Conservation (phyloP, 257 asterid species). For the Phtheirospermum japonicum region DNA sequence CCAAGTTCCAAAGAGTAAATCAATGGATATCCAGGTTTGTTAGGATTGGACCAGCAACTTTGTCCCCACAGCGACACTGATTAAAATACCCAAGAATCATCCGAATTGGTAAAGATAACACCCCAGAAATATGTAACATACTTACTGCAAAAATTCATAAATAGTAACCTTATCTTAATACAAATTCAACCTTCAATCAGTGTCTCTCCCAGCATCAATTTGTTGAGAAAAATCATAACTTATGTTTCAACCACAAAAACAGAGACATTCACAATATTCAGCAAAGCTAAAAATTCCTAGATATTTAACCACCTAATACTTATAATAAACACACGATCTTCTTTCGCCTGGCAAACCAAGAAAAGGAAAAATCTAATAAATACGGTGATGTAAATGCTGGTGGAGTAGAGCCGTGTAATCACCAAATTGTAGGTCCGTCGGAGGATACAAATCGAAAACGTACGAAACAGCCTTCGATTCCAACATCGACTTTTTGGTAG, state of each 20-base stretch:
- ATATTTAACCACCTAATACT: neutral
- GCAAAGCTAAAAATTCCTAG: neutral
- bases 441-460: slow-evolving; percentile 56
- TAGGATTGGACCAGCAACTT: too few relatives aligned
- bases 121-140: too few relatives aligned
- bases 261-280: neutral
- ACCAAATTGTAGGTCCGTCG: slow-evolving; percentile 35
- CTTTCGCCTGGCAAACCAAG: too few relatives aligned
- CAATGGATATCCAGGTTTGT: too few relatives aligned
- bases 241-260: neutral
- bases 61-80: slow-evolving; percentile 37
- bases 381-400: slow-evolving; percentile 27
- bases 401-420: slow-evolving; percentile 31
- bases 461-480: slow-evolving; percentile 66
- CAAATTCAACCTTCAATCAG: neutral
- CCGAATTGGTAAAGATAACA: too few relatives aligned
- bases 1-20: too few relatives aligned
- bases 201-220: neutral
- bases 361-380: neutral
- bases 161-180: neutral
- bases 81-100: too few relatives aligned
- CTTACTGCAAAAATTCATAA: neutral
- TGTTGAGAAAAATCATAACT: neutral
- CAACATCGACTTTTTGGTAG: slow-evolving; percentile 39
- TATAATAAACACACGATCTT: neutral